Percentiles rank a stretch among this genome's conserved stretches.
Evolutionary conservation across 2,329 filamentous ascomycete species (phyloP).

Genomic region (Ceratocystis harringtonii): DNA sequence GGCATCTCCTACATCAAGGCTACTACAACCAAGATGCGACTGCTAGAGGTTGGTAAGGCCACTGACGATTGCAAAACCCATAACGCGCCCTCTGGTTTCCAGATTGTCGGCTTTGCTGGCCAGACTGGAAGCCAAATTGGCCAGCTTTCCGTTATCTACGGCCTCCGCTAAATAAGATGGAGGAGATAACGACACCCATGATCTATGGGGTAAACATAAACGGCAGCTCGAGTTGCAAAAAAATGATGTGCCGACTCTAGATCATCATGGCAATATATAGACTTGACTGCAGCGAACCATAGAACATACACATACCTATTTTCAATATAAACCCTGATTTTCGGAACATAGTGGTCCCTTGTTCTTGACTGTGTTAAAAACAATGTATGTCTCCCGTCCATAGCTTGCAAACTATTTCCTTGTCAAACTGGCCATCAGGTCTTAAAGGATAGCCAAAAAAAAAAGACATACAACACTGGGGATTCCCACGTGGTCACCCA

Average conservation of each 20-base stretch:
- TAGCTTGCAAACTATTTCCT: too few species aligned
- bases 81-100: conserved; percentile 33
- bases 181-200: too few species aligned
- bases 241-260: neutral
- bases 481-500: neutral
- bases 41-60: conserved; percentile 29
- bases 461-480: neutral
- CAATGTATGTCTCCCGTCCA: too few species aligned
- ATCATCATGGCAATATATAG: neutral
- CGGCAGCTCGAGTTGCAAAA: neutral
- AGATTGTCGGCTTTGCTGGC: conserved; percentile 40
- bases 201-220: too few species aligned
- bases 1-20: conserved; percentile 41
- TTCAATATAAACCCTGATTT: too few species aligned
- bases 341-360: too few species aligned
- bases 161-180: conserved; percentile 24
- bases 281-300: too few species aligned
- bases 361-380: too few species aligned
- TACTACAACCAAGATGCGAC: conserved; percentile 35
- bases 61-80: conserved; percentile 34
- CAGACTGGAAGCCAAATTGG: conserved; percentile 41
- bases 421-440: too few species aligned
- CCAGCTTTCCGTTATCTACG: conserved; percentile 36
- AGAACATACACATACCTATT: too few species aligned
- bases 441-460: neutral